Evolutionary conservation across 2,329 filamentous ascomycete genomes (phyloP), one percentile per base, ranked within the genome.

Genomic region (Fusarium neocosmosporiellum): DNA sequence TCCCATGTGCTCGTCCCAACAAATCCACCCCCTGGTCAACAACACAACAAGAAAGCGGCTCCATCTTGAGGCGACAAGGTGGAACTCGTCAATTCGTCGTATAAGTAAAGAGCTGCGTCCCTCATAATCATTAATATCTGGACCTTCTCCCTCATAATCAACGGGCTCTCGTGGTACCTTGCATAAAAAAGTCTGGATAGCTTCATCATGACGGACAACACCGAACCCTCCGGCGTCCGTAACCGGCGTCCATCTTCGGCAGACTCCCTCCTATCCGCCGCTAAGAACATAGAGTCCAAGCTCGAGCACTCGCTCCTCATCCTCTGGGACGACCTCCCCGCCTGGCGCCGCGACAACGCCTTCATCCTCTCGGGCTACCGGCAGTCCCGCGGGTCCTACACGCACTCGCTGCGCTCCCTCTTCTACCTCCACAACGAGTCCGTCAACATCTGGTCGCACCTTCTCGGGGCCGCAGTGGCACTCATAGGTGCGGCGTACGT

Each of bases 381-480:
- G 11, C 83, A 80, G 3, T 85, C 84, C 27, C 85, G 83, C 74
- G 81, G 84, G 78, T 88, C 86, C 59, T 88, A 88, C 80, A 58
- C 68, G 54, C 76, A 79, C 67, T 87, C 86, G 29, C 75, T 88
- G 55, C 74, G 76, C 53, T 88, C 86, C 59, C 81, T 90, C 50
- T 83, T 84, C 75, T 86, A 86, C 80, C 78, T 90, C 66, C 89
- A 91, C 84, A 90, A 91, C 78, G 89, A 91, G 79, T 86, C 83
- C 41, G 88, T 91, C 81, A 91, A 91, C 81, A 90, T 90, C 79
- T 90, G 88, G 88, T 86, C 88, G 14, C 89, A 91, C 72, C 86
- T 91, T 11, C 77, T 94, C 43, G 94, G 94, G 9, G 89, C 92
- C 13, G 59, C 92, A 1, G 74, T 88, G 37, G 91, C 93, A 65